Evolutionary conservation across 768 basidiomycete genomes (phyloP), one percentile per base, ranked within the genome.

Genomic region (Hygrophorus pudorinus): DNA sequence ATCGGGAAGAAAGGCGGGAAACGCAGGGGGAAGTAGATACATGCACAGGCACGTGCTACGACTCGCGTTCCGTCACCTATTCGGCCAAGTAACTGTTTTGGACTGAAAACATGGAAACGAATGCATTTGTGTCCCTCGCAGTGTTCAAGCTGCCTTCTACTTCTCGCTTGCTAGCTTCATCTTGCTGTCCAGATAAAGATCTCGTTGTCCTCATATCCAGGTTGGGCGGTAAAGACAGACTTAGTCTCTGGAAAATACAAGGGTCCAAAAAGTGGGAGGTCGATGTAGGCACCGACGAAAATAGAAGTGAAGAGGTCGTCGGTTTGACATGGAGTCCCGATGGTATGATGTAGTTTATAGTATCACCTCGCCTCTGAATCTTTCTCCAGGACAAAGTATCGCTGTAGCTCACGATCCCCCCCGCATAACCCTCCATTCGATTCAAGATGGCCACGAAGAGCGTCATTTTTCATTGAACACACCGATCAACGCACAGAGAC

Each of bases 181-280:
- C 86, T 38, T 88, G 86, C 53, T 87, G 87, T 58, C 85, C 86
- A 7, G 87, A 89, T 65, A 90, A 89, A 59, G 87, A 90, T 60
- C 66, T 89, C 33, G 63, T 88, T 3, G 65, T 80, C 20, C 64
- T 87, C 6, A 65, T 88, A 40, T 79, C 80, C 46, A 73, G 77
- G 21, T 65, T 81, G 18, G 83, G 78, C 27, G 77, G 78, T 27
- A 72, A 73, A 49, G 84, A 87, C 55, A 72, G 77, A 48, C 59
- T 89, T 55, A 77, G 79, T 50, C 66, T 91, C 30, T 91, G 85
- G 85, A 88, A 85, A 53, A 75, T 79, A 59, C 79, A 82, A 51
- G 85, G 87, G 13, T 63, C 76, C 5, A 88, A 79, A 60, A 79
- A 81, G 49, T 91, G 88, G 88, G 86, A 90, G 54, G 70, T 85